Percentiles rank a stretch among this genome's conserved stretches.
Evolutionary conservation across 371 early-diverging fungal genomes (phyloP).

Genomic region (Zychaea mexicana): DNA sequence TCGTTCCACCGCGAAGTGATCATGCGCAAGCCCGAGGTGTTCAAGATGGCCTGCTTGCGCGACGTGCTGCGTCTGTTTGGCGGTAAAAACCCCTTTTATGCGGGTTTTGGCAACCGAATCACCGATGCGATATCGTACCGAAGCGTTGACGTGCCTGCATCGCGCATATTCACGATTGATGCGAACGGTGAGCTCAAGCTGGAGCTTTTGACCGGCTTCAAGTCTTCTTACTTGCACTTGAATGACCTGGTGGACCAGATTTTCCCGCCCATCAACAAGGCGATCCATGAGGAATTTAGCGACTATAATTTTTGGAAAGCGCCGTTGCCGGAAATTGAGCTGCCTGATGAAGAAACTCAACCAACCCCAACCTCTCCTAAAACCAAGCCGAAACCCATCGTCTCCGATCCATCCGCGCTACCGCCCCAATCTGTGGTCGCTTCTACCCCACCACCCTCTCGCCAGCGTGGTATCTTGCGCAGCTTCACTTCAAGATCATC

Average conservation of each 20-base stretch:
- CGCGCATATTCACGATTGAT: conserved; percentile 96
- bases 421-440: conserved; percentile 28
- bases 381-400: conserved; percentile 37
- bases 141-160: conserved; percentile 86
- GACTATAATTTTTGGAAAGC: conserved; percentile 86
- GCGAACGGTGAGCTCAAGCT: conserved; percentile 86
- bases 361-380: conserved; percentile 26
- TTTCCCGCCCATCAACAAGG: conserved; percentile 72
- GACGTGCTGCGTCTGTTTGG: conserved; percentile 87
- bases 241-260: conserved; percentile 95
- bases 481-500: conserved; percentile 40
- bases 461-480: conserved; percentile 31
- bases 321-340: conserved; percentile 49
- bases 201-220: conserved; percentile 83
- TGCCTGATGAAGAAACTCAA: conserved; percentile 29
- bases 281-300: conserved; percentile 66
- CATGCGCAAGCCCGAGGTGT: conserved; percentile 91
- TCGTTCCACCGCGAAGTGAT: conserved; percentile 95
- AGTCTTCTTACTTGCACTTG: conserved; percentile 81
- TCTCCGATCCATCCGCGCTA: conserved; percentile 34
- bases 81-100: conserved; percentile 84
- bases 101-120: conserved; percentile 97
- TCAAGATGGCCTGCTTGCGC: conserved; percentile 94
- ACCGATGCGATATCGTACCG: conserved; percentile 93
- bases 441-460: conserved; percentile 11